These are phyloP conservation scores for Oldenlandia corymbosa DNA, from an alignment of 257 asterid species.

Conservation along the genomic window DNA sequence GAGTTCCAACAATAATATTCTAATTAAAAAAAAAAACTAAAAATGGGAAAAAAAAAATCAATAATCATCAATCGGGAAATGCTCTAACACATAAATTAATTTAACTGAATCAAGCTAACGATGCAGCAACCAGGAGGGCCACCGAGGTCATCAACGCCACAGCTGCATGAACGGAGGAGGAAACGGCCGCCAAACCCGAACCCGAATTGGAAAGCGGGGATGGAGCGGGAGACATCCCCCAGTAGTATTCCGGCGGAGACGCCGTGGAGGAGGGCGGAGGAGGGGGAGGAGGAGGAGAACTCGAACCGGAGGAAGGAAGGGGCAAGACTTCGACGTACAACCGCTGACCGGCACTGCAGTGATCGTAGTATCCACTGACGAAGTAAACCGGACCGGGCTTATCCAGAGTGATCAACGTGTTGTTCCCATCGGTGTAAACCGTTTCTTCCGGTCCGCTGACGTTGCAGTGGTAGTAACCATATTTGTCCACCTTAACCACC, in stretches of 20 bases:
- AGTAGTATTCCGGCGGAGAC: constrained; percentile 2
- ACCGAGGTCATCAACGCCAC: neutral
- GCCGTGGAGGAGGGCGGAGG: constrained; percentile 9
- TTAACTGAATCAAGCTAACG: neutral
- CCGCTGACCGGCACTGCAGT: constrained; percentile 56
- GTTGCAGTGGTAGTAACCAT: constrained; percentile 77
- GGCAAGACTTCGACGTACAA: constrained; percentile 44
- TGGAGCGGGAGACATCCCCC: constrained; percentile 24
- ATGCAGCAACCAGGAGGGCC: neutral
- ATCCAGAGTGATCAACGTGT: constrained; percentile 37
- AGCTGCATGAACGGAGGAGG: neutral
- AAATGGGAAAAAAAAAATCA: too few relatives aligned
- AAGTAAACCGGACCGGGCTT: constrained; percentile 45
- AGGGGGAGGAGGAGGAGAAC: constrained; percentile 18
- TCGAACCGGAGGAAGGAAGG: constrained; percentile 15
- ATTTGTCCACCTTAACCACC: constrained; percentile 55
- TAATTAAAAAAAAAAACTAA: constrained; percentile 1
- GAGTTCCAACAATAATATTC: neutral
- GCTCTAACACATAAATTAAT: neutral
- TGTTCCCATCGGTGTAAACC: constrained; percentile 46
- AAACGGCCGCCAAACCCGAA: neutral
- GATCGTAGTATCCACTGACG: constrained; percentile 47
- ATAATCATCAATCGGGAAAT: too few relatives aligned
- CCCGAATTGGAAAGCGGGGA: constrained; percentile 27
- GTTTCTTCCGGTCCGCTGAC: constrained; percentile 32